Evolutionary conservation across 495 filamentous ascomycete genomes (phyloP).

Genomic region (Penicillium lividum): DNA sequence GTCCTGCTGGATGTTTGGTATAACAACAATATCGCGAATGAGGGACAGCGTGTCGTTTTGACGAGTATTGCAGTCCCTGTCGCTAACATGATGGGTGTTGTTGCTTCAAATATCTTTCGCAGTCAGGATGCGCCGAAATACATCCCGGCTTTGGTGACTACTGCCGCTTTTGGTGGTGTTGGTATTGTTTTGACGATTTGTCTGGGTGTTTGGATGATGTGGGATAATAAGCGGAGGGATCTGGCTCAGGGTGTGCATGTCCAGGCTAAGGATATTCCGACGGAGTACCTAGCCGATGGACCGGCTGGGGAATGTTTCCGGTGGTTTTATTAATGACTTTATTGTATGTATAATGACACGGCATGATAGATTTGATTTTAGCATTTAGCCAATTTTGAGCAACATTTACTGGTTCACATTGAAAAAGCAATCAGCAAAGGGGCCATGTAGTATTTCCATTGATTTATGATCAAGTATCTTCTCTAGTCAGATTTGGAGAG

Average conservation of each 20-base stretch:
- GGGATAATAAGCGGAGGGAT: slow-evolving; percentile 69
- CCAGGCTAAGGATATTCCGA: slow-evolving; percentile 66
- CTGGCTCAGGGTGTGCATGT: slow-evolving; percentile 59
- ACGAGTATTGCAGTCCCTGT: slow-evolving; percentile 74
- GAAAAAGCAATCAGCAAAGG: too few species aligned
- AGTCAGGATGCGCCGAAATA: slow-evolving; percentile 71
- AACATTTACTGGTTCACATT: not conserved
- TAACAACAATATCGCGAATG: slow-evolving; percentile 80
- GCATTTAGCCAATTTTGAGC: not conserved
- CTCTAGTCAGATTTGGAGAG: not conserved
- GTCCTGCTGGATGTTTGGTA: slow-evolving; percentile 62
- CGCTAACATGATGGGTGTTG: slow-evolving; percentile 81
- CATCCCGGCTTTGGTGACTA: slow-evolving; percentile 70
- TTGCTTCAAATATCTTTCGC: slow-evolving; percentile 74
- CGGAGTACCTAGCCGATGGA: slow-evolving; percentile 67
- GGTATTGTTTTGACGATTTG: slow-evolving; percentile 58
- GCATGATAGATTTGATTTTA: not conserved
- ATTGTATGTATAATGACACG: not conserved
- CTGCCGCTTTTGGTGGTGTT: slow-evolving; percentile 68
- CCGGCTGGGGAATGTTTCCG: slow-evolving; percentile 64
- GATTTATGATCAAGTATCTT: not conserved
- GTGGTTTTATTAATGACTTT: slow-evolving; percentile 55
- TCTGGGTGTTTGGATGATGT: slow-evolving; percentile 67
- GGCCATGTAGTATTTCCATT: too few species aligned
- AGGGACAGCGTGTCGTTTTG: slow-evolving; percentile 67